Conservation (phyloP, 192 early-diverging fungal genomes). For the Coemansia sp. region DNA sequence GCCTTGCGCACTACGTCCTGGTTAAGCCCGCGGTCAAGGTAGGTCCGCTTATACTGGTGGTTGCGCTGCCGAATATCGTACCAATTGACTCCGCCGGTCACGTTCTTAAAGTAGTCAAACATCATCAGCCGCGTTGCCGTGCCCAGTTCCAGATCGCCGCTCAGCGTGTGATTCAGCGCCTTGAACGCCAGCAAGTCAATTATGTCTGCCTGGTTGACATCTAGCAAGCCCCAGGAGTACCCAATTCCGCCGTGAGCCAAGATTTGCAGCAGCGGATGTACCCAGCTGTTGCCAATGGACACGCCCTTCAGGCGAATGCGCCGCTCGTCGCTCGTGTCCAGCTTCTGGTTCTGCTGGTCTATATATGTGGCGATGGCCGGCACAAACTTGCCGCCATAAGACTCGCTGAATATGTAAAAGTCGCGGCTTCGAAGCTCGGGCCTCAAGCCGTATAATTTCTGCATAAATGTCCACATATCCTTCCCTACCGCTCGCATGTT, state of each 20-base stretch:
- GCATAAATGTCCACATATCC: constrained; percentile 72
- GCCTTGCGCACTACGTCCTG: constrained; percentile 57
- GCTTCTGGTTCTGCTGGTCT: constrained; percentile 58
- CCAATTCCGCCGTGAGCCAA: constrained; percentile 47
- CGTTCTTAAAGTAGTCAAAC: constrained; percentile 71
- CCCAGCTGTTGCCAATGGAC: constrained; percentile 57
- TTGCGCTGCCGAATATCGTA: constrained; percentile 76
- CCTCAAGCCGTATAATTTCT: constrained; percentile 70
- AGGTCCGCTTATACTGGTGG: constrained; percentile 63
- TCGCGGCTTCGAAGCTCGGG: constrained; percentile 61
- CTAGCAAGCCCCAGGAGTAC: constrained; percentile 46
- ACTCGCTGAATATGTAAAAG: constrained; percentile 71
- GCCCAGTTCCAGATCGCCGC: constrained; percentile 58
- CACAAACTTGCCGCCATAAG: constrained; percentile 76
- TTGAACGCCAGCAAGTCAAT: constrained; percentile 55
- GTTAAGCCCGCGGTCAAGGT: constrained; percentile 67
- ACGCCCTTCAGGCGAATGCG: constrained; percentile 60
- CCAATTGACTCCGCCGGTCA: constrained; percentile 72
- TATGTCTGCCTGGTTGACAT: constrained; percentile 36
- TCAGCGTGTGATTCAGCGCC: constrained; percentile 38
- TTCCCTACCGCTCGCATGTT: constrained; percentile 71
- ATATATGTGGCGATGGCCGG: constrained; percentile 70
- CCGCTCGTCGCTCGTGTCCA: constrained; percentile 12
- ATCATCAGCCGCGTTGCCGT: constrained; percentile 54
- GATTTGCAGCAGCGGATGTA: constrained; percentile 52